phyloP scores from a whole-genome alignment of 2,329 filamentous ascomycete genomes.

The Exophiala sideris region DNA sequence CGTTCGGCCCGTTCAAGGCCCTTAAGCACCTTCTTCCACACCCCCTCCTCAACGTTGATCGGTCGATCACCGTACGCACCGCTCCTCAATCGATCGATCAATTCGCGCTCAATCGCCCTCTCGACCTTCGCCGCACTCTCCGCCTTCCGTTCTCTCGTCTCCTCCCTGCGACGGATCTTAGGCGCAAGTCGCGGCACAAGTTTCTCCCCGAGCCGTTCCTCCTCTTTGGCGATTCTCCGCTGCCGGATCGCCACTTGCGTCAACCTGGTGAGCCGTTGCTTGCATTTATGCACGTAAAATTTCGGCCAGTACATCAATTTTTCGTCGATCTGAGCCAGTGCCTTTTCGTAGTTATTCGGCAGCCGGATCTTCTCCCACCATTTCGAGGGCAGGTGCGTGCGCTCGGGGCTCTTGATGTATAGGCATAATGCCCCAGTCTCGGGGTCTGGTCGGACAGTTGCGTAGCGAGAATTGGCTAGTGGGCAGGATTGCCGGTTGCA shows the following conservation, averaged over 20 bases:
- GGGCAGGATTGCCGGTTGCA: slow-evolving; percentile 87
- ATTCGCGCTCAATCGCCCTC: slow-evolving; percentile 88
- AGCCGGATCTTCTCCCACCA: slow-evolving; percentile 93
- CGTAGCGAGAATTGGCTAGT: slow-evolving; percentile 87
- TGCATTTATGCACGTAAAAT: slow-evolving; percentile 90
- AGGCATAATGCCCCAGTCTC: slow-evolving; percentile 81
- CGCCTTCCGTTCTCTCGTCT: slow-evolving; percentile 71
- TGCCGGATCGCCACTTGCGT: slow-evolving; percentile 83
- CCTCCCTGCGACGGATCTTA: slow-evolving; percentile 76
- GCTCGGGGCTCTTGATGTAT: slow-evolving; percentile 94
- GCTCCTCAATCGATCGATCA: slow-evolving; percentile 84
- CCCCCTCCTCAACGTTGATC: slow-evolving; percentile 87
- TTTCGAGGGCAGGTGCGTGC: slow-evolving; percentile 81
- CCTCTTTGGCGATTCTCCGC: slow-evolving; percentile 78
- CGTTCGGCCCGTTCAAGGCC: slow-evolving; percentile 85
- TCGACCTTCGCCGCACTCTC: slow-evolving; percentile 89
- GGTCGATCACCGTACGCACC: slow-evolving; percentile 94
- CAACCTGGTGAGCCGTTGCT: slow-evolving; percentile 87
- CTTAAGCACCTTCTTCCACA: slow-evolving; percentile 95
- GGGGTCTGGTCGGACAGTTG: slow-evolving; percentile 81
- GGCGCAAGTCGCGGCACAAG: slow-evolving; percentile 85
- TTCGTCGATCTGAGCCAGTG: slow-evolving; percentile 81
- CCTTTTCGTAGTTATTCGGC: slow-evolving; percentile 84
- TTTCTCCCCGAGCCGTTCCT: slow-evolving; percentile 82
- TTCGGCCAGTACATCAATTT: slow-evolving; percentile 91